Conservation (phyloP, 768 basidiomycete species). For the Leccinellum rugosiceps region DNA sequence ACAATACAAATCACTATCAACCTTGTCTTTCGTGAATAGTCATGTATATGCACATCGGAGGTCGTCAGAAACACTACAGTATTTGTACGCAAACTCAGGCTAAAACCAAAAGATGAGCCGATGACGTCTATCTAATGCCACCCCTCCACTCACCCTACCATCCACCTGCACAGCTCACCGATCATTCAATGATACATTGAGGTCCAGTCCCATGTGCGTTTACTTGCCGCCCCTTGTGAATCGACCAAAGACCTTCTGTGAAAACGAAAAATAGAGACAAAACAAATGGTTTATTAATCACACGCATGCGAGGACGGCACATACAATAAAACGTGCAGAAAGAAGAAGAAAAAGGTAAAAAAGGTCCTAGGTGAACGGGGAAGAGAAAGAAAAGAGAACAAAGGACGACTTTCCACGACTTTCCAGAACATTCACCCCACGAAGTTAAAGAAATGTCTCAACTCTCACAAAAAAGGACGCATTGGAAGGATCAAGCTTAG, state of each 20-base stretch:
- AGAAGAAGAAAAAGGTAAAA: background rate
- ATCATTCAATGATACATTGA: background rate
- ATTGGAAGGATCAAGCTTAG: slow-evolving; percentile 12
- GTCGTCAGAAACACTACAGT: background rate
- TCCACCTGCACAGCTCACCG: background rate
- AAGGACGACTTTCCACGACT: background rate
- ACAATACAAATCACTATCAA: background rate
- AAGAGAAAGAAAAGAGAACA: background rate
- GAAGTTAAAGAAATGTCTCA: background rate
- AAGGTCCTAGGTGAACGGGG: background rate
- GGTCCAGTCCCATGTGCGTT: slow-evolving; percentile 4
- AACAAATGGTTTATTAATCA: slow-evolving; percentile 23
- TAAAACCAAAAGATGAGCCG: background rate
- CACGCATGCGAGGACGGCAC: slow-evolving; percentile 1
- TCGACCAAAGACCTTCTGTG: slow-evolving; percentile 29
- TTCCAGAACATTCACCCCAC: slow-evolving; percentile 1
- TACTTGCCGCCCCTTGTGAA: slow-evolving; percentile 24
- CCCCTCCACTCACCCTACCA: background rate
- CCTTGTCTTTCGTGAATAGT: background rate
- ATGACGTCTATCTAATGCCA: background rate
- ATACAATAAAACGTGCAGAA: slow-evolving; percentile 2
- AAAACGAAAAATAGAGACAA: slow-evolving; percentile 6
- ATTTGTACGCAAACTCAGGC: background rate
- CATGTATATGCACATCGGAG: background rate
- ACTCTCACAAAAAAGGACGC: background rate